Base-by-base conservation (phyloP, 2,329 filamentous ascomycete genomes). In the Hysterium pulicare region DNA sequence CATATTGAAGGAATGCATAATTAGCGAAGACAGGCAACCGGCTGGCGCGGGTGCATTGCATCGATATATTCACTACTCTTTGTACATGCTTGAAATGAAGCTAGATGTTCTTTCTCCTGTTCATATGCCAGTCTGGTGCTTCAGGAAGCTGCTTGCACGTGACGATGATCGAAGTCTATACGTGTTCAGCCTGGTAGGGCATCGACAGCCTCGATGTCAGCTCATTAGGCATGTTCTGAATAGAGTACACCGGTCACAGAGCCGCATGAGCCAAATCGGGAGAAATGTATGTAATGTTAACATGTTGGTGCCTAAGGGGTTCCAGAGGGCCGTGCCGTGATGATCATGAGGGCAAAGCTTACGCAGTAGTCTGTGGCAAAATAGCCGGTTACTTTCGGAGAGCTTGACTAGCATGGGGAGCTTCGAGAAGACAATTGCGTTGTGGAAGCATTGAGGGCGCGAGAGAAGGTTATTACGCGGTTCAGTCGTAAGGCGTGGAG, bases 41-140 rank as follows among this genome's bases (percentile, higher is more conserved):
- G 39, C 33, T 38, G 42, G 45, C 40, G 49, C 44, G 42, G 51
- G 20, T 44, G 46, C 53, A 53, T 45, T 42, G 45, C 55, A 56
- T 55, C 47, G 57, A 57, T 53, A 47, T 39, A 40, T 56, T 48
- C 39, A 41, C 33, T 47, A 42, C 37, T 30, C 38, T 39, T 48
- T 39, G 31, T 36, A 42, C 30, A n/a, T 16, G 10, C 11, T 15
- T 10, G 23, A 22, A 30, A 23, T 26, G 33, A 24, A 33, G 37
- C 19, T 19, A 20, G 31, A 38, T 45, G 26, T 35, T 28, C 24
- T n/a, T n/a, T n/a, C n/a, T n/a, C n/a, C n/a, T n/a, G n/a, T n/a
- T n/a, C n/a, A n/a, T n/a, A n/a, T n/a, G n/a, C n/a, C n/a, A n/a
- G n/a, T n/a, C n/a, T n/a, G n/a, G n/a, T n/a, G n/a, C n/a, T n/a